Conservation (phyloP, 2,329 filamentous ascomycete genomes). For the Fusarium hainanense region DNA sequence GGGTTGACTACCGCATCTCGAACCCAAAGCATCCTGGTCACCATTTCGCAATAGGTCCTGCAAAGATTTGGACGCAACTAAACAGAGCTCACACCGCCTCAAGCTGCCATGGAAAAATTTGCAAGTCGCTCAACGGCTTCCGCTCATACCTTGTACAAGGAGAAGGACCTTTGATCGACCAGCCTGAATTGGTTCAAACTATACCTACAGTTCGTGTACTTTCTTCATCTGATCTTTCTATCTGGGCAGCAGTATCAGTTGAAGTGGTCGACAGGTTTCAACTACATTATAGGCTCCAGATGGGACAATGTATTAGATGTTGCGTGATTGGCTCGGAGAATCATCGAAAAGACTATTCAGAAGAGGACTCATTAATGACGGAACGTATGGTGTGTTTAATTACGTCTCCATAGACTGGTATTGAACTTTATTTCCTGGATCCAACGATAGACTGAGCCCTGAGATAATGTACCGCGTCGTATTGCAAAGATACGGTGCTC, state of each 20-base stretch:
- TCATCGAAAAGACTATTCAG: too few relatives aligned
- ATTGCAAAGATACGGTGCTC: too few relatives aligned
- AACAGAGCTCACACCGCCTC: too few relatives aligned
- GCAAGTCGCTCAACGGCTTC: not conserved
- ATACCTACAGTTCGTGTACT: not conserved
- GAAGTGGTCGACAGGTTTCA: too few relatives aligned
- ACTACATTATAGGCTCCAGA: not conserved
- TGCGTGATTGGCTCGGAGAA: not conserved
- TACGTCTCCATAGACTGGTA: not conserved
- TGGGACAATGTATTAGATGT: not conserved
- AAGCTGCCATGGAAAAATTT: not conserved
- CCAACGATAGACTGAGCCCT: too few relatives aligned
- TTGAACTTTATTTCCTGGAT: too few relatives aligned
- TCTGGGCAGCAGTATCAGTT: not conserved
- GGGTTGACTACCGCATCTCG: too few relatives aligned
- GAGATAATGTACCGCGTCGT: too few relatives aligned
- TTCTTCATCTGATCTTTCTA: not conserved
- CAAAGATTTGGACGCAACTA: too few relatives aligned
- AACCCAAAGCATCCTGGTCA: too few relatives aligned
- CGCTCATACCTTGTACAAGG: not conserved
- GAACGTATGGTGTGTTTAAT: not conserved
- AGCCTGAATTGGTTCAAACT: not conserved
- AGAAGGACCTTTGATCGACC: not conserved
- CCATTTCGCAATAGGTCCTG: too few relatives aligned
- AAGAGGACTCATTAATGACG: not conserved